phyloP scores from a whole-genome alignment of 2,329 filamentous ascomycete genomes.

The Keithomyces neogunnii region DNA sequence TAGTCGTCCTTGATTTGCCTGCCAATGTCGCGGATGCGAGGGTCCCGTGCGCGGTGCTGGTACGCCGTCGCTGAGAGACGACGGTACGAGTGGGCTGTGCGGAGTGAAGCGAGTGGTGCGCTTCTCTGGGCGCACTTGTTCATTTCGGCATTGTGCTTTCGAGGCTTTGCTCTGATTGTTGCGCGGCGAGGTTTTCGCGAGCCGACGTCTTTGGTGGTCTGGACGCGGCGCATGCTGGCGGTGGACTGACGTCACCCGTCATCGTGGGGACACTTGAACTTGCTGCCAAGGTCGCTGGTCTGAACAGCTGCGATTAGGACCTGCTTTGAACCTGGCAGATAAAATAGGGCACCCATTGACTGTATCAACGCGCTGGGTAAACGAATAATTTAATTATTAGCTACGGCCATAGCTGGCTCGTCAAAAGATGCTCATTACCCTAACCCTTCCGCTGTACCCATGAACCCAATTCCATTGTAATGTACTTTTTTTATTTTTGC shows the following conservation, averaged over 20 bases:
- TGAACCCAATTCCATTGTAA: too few species aligned
- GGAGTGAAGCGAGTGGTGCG: neutral
- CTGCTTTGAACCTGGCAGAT: too few species aligned
- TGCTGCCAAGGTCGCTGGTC: too few species aligned
- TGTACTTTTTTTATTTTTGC: too few species aligned
- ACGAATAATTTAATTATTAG: neutral
- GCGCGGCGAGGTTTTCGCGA: neutral
- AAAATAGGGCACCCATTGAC: too few species aligned
- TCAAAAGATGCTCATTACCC: too few species aligned
- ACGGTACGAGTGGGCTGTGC: neutral
- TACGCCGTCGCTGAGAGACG: neutral
- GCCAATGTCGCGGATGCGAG: conserved; percentile 3
- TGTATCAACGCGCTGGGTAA: too few species aligned
- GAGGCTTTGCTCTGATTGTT: neutral
- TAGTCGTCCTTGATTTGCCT: conserved; percentile 36
- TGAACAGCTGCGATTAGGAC: too few species aligned
- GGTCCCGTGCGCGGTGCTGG: conserved; percentile 1
- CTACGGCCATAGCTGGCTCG: neutral
- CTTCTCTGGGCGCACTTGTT: neutral
- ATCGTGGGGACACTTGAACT: too few species aligned
- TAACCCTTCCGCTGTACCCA: too few species aligned
- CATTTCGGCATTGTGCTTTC: neutral
- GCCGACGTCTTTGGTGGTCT: too few species aligned
- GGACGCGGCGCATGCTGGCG: too few species aligned
- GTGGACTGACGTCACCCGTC: neutral